Evolutionary conservation across 768 basidiomycete species (phyloP), one percentile per base, ranked within the genome.

Genomic region (Boletus eberwhitei): DNA sequence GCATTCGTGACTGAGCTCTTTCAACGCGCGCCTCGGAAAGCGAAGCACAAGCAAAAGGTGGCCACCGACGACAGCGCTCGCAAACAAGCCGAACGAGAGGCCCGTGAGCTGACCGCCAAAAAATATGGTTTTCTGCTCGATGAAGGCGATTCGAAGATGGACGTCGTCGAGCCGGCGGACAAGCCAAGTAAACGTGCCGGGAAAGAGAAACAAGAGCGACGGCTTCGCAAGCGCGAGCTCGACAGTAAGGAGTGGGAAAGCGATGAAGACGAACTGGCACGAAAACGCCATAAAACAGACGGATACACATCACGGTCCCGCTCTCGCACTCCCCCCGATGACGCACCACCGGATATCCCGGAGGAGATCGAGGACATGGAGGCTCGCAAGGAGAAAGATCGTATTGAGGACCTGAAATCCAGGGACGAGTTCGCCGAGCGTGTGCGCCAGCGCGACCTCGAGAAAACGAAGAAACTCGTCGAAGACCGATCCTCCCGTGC

Each of bases 341-440:
- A 79, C 21, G 75, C 77, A 44, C 54, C 19, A 39, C 62, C 78
- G 48, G 83, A 84, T 35, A 48, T 71, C 11, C 73, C 71, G 42
- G 66, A 96, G 42, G 66, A 96, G 67, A 90, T 90, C 47, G 90
- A 96, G 70, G 93, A 92, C 52, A 86, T 88, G 62, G 87, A 84
- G 0, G 74, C 71, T 24, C 78, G 86, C 46, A 81, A 67, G 61
- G 93, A 93, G 72, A 75, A 82, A 36, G 88, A 95, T 64, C 79
- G 91, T 22, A 52, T 84, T 44, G 82, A 88, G 65, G 97, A 99
- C 61, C 55, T 90, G 19, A 78, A 81, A 58, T 96, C 97, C 57
- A 79, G 97, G 56, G 97, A 99, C 69, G 96, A 87, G 16, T 97
- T 99, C 62, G 88, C 96, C 5, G 87, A 92, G 57, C 86, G 97